phyloP scores from a whole-genome alignment of 148 eudicot species.

The Tetragonia tetragonoides region DNA sequence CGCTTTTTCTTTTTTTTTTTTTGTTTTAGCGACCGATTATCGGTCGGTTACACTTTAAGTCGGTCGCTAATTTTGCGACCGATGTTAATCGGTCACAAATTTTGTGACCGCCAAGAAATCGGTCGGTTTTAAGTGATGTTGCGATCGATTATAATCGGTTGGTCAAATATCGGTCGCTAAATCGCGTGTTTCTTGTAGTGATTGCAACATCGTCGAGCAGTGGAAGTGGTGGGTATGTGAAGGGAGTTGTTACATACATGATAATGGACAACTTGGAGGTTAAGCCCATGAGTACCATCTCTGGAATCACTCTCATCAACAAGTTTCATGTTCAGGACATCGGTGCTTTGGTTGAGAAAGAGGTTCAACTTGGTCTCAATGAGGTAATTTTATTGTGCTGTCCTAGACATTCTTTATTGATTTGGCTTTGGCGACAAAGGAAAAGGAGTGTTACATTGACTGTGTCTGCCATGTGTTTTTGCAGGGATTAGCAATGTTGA shows the following conservation, averaged over 20 bases:
- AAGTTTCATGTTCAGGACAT: conserved; percentile 17
- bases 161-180: too few relatives aligned
- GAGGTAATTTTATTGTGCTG: not conserved
- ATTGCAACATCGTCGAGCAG: not conserved
- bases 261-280: conserved; percentile 28
- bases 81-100: too few relatives aligned
- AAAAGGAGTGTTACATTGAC: not conserved
- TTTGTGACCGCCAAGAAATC: too few relatives aligned
- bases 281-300: conserved; percentile 15
- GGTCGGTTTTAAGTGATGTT: too few relatives aligned
- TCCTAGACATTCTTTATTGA: not conserved
- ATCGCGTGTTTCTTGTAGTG: too few relatives aligned
- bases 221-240: conserved; percentile 19
- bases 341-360: conserved; percentile 10
- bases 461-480: not conserved
- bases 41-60: too few relatives aligned
- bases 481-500: conserved; percentile 28
- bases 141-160: too few relatives aligned
- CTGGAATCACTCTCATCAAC: conserved; percentile 1
- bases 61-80: too few relatives aligned
- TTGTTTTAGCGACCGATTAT: too few relatives aligned
- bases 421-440: too few relatives aligned
- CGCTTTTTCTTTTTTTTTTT: too few relatives aligned
- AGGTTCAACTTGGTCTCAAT: conserved; percentile 17
- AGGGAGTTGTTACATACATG: conserved; percentile 4